These are phyloP conservation scores for Morella rubra DNA, from an alignment of 306 rosid genomes.

Conservation along the genomic window DNA sequence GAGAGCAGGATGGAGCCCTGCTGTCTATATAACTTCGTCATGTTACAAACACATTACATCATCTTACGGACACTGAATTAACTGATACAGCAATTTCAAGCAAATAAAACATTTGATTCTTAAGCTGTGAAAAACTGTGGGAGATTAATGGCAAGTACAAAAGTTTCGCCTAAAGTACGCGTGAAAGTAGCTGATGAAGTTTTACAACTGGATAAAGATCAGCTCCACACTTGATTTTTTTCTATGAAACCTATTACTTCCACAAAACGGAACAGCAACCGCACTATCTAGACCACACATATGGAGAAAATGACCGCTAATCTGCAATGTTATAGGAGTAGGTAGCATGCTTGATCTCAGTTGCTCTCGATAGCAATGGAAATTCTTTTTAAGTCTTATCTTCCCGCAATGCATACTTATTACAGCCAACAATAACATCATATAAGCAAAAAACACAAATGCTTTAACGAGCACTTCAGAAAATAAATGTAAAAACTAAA, in stretches of 20 bases:
- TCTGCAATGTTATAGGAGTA: neutral
- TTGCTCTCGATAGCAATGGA: neutral
- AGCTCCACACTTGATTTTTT: neutral
- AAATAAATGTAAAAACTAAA: neutral
- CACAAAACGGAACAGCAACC: neutral
- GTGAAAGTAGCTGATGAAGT: no score
- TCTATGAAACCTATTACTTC: neutral
- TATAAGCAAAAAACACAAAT: neutral
- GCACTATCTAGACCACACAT: neutral
- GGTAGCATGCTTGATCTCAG: neutral
- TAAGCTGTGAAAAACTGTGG: neutral
- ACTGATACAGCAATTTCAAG: neutral
- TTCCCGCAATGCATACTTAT: neutral
- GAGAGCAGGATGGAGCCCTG: neutral
- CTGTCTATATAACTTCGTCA: neutral
- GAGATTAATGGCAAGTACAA: neutral
- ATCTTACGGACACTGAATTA: neutral
- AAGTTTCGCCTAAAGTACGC: neutral
- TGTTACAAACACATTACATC: neutral
- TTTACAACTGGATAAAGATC: neutral
- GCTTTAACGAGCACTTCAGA: neutral
- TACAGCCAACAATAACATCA: neutral
- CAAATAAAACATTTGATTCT: neutral
- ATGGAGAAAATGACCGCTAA: neutral
- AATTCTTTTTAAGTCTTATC: neutral